These are phyloP conservation scores for Tephrocybe sp. DNA, from an alignment of 768 basidiomycete species.

Conservation along the genomic window DNA sequence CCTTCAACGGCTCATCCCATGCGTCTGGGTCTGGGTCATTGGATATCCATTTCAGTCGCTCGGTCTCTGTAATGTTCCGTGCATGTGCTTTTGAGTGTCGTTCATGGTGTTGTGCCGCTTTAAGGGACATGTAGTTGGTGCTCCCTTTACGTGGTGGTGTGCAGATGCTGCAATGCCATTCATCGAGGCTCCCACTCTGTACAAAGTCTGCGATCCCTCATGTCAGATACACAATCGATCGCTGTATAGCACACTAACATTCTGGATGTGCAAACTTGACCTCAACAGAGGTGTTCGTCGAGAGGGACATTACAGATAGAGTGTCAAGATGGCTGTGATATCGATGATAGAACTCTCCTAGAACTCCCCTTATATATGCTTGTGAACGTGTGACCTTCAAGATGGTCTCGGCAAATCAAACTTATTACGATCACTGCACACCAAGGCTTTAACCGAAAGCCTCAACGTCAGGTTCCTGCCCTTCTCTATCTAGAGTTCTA, in stretches of 20 bases:
- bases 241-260: conserved; percentile 9
- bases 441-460: background rate
- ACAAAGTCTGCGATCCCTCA: conserved; percentile 22
- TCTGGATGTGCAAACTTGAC: conserved; percentile 15
- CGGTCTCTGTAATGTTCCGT: conserved; percentile 16
- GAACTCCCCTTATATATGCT: conserved; percentile 4
- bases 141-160: conserved; percentile 42
- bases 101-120: conserved; percentile 27
- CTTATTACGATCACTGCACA: background rate
- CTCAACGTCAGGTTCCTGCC: background rate
- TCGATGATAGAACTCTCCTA: background rate
- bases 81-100: conserved; percentile 18
- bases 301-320: conserved; percentile 8
- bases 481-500: too few relatives aligned
- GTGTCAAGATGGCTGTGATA: background rate
- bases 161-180: conserved; percentile 40
- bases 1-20: conserved; percentile 23
- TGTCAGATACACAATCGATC: conserved; percentile 1
- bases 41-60: conserved; percentile 16
- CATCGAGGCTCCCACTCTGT: conserved; percentile 20
- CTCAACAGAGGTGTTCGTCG: conserved; percentile 7
- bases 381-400: conserved; percentile 6
- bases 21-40: conserved; percentile 17
- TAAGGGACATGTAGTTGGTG: conserved; percentile 22
- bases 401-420: conserved; percentile 4